Base-by-base conservation (phyloP, 805 yeast species). In the Brettanomyces bruxellensis region DNA sequence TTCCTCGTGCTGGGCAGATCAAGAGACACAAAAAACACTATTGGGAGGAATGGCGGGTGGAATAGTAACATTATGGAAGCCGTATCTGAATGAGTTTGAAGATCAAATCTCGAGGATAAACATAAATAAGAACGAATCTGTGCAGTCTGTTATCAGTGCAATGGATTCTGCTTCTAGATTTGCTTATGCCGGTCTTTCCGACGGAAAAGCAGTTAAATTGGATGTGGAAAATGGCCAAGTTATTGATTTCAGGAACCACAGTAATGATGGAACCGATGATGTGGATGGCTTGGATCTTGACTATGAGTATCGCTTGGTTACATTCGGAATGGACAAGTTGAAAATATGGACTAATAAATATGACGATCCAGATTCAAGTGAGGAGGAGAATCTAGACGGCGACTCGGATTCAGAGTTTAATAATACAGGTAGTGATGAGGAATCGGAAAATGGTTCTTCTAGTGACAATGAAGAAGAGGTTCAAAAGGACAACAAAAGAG, bases 41-140 rank as follows among this genome's bases (percentile, higher is more conserved):
- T 76, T 83, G 4, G 89, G 90, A 54, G 91, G 96, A 40, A 89
- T 88, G 83, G 88, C 95, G 13, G 93, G 84, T 58, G 98, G 98
- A 3, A 76, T 87, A 12, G 72, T 88, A 5, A 88, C 98, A 0
- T 69, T 85, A 12, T 91, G 99, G 99, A 79, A 78, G 54, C 80
- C 83, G 25, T 71, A 76, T 30, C 76, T 76, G 58, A 87, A 86
- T 58, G 75, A 75, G 39, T 73, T 80, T 50, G 71, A 68, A 48
- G 97, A 91, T 62, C 97, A 91, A 65, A 70, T 88, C 42, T 75
- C 85, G 11, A 69, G 98, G 48, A 76, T 91, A 18, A 79, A 79
- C 51, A 71, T 90, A 7, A 70, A 78, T 37, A 78, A 75, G 47
- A 59, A 55, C 30, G 84, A 75, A 40, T 82, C 91, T 18, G 75